Evolutionary conservation across 306 rosid species (phyloP), one percentile per base, ranked within the genome.

Genomic region (Corylus americana): DNA sequence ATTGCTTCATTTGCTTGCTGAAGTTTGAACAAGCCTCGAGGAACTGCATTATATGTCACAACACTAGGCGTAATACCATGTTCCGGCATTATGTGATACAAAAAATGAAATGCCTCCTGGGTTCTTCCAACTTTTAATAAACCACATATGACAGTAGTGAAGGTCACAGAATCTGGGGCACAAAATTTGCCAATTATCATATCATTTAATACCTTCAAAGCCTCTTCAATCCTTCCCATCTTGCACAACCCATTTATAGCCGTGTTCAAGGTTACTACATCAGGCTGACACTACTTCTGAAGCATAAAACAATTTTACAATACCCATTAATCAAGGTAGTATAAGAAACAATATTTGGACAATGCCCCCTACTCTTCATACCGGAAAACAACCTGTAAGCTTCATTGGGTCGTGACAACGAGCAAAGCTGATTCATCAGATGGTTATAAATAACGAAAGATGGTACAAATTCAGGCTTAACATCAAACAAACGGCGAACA

Each of bases 241-340:
- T 90, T 92, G 90, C 97, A 92, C 79, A 92, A 85, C 31, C 97
- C 97, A 44, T 92, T 91, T 77, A 92, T 85, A 42, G 92, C 84
- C 1, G 90, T 92, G 76, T 92, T 92, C 69, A 94, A 91, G 49
- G 97, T 88, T 70, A 94, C 86, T 72, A 86, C 93, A 74, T 94
- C 91, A 42, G 90, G 87, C 35, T 79, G 84, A 82, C 95, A 92
- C 42, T 83, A 79, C 67, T n/a, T n/a, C n/a, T n/a, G n/a, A n/a
- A n/a, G n/a, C 98, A 94, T 92, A 25, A 39, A 76, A 54, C 88
- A 66, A 82, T 77, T 17, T 71, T 4, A 37, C 92, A 83, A 37
- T 91, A 94, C 42, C 97, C 98, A 14, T 86, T 86, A 4, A 94
- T 78, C 88, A 92, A 81, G 25, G 98, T 83, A 45, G 98, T 91